A percentile compares a stretch with the other conserved stretches of the same genome.
Conservation (phyloP, 225 moss, liverwort and hornwort genomes). For the Rhytidiadelphus loreus region DNA sequence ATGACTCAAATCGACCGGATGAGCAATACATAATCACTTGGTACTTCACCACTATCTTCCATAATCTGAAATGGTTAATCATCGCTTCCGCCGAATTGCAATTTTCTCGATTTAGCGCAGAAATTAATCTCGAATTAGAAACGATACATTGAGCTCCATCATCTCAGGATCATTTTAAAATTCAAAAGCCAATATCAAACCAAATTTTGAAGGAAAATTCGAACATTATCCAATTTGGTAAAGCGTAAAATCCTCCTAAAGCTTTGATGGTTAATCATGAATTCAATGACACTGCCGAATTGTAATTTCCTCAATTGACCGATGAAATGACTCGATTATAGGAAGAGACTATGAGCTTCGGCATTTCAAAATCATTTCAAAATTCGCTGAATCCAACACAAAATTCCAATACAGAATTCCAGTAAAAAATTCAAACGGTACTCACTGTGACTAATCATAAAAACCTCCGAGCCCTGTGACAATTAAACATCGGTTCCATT, state of each 20-base stretch:
- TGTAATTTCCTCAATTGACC: neutral
- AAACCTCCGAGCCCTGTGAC: neutral
- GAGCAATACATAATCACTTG: neutral
- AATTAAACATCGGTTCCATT: neutral
- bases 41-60: neutral
- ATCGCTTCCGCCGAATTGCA: neutral
- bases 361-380: neutral
- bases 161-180: neutral
- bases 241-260: neutral
- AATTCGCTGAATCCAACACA: neutral
- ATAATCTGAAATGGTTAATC: neutral
- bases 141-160: neutral
- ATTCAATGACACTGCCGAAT: neutral
- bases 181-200: neutral
- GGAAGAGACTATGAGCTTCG: neutral
- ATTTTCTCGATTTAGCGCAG: neutral
- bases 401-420: neutral
- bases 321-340: neutral
- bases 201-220: neutral
- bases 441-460: neutral
- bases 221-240: neutral
- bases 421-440: neutral
- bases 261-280: neutral
- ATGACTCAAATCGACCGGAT: neutral
- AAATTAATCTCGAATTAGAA: neutral